Evolutionary conservation across 2,329 filamentous ascomycete species (phyloP), one percentile per base, ranked within the genome.

Genomic region (Aspergillus fischeri): DNA sequence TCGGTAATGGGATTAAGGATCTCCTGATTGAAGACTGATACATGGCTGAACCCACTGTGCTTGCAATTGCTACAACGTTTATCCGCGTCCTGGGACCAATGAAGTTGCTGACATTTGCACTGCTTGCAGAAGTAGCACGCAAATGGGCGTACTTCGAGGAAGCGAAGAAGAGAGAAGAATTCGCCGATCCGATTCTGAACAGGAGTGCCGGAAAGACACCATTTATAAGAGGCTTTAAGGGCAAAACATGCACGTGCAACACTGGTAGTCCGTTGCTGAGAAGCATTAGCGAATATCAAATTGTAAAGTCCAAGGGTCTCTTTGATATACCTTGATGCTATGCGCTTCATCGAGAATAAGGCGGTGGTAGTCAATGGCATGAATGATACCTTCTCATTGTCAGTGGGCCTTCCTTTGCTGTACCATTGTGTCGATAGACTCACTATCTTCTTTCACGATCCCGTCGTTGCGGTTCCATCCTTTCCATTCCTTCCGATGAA

Each of bases 181-280:
- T 97, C 93, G 68, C 94, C 93, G 63, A 97, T 97, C 53, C 93
- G 89, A 70, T 97, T 99, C 73, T 99, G 94, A 1, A 99, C 85
- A 0, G 94, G 94, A 1, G 94, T 99, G 8, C 94, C 94, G 17
- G 90, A 94, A 58, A 99, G 80, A 71, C 94, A 99, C 91, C 94
- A 97, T 66, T 95, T 95, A 76, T 94, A 96, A 20, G 83, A 86
- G 20, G 89, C 90, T 59, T 92, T 87, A 45, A 99, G 80, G 1
- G 92, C 92, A 71, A 97, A 97, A 72, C 93, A 97, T 44, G 94
- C 93, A 74, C 91, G 96, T 24, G 94, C 94, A 11, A 94, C 94
- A 77, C 92, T 91, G 8, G 92, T 96, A 24, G 87, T 91, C 59
- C 93, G 86, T 67, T 75, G 71, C 66, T 77, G 51, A 20, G 35